Conservation (phyloP, 2,329 filamentous ascomycete species). For the Aulographum hederae region DNA sequence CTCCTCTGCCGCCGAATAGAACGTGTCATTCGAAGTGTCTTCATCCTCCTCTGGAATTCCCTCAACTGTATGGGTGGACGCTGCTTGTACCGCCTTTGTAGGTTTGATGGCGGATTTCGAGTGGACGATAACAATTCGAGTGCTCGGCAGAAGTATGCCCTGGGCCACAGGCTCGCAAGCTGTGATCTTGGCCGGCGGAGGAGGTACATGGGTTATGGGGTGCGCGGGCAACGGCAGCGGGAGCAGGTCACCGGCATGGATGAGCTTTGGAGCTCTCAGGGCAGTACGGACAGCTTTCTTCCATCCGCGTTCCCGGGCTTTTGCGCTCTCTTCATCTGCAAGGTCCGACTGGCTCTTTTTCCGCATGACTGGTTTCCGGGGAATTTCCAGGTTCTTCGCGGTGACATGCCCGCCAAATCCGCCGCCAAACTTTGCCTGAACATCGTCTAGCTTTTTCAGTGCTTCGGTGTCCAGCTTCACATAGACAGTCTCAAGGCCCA, state of each 20-base stretch:
- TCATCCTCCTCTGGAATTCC: conserved; percentile 45
- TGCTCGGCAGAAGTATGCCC: conserved; percentile 57
- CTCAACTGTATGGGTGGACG: conserved; percentile 33
- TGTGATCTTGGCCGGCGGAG: conserved; percentile 71
- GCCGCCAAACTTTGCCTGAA: conserved; percentile 65
- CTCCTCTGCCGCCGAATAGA: conserved; percentile 83
- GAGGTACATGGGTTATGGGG: conserved; percentile 67
- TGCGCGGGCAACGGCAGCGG: conserved; percentile 61
- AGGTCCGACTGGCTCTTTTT: conserved; percentile 8
- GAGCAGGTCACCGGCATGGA: conserved; percentile 71
- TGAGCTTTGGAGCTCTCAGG: conserved; percentile 51
- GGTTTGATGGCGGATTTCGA: conserved; percentile 34
- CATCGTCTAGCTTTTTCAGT: conserved; percentile 61
- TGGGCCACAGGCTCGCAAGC: conserved; percentile 93
- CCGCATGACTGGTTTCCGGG: conserved; percentile 2
- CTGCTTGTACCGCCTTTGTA: conserved; percentile 20
- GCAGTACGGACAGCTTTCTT: conserved; percentile 46
- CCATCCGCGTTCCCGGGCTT: conserved; percentile 16
- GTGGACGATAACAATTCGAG: conserved; percentile 67
- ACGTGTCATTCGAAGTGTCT: conserved; percentile 76
- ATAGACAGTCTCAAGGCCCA: conserved; percentile 70
- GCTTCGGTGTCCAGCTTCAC: conserved; percentile 71
- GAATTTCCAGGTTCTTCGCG: background rate
- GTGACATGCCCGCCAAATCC: too few relatives aligned
- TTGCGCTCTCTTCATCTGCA: background rate